A percentile compares a stretch with the other conserved stretches of the same genome.
Evolutionary conservation across 2,329 filamentous ascomycete genomes (phyloP).

Genomic region (Fonsecaea nubica): DNA sequence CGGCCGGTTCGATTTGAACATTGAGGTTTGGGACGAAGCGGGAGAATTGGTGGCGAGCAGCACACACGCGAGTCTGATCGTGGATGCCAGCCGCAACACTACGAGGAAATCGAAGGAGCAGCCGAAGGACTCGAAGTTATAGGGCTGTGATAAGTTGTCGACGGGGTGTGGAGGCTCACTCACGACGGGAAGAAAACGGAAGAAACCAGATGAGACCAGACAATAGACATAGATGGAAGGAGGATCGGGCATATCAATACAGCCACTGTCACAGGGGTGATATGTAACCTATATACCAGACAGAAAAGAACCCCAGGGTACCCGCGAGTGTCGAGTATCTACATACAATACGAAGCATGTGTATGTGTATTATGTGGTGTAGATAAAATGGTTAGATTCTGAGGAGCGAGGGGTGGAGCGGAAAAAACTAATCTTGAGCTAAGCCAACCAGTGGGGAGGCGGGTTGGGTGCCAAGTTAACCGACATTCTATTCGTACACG

Average conservation of each 20-base stretch:
- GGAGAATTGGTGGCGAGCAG: constrained; percentile 72
- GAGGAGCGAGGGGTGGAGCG: too few species aligned
- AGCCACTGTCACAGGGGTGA: not conserved
- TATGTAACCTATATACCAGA: not conserved
- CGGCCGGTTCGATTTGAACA: constrained; percentile 76
- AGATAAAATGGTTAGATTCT: too few species aligned
- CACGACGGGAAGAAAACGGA: not conserved
- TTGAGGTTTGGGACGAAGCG: constrained; percentile 68
- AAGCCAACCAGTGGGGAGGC: too few species aligned
- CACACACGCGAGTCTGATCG: constrained; percentile 70
- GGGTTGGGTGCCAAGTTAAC: too few species aligned
- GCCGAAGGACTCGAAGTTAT: constrained; percentile 19
- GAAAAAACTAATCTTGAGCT: too few species aligned
- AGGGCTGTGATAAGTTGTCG: not conserved
- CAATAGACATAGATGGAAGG: not conserved
- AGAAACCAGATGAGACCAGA: not conserved
- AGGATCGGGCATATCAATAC: not conserved
- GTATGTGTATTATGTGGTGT: too few species aligned
- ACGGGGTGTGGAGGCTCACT: not conserved
- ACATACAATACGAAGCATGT: too few species aligned
- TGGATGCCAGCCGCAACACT: constrained; percentile 68
- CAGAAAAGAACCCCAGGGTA: not conserved
- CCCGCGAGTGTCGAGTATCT: not conserved
- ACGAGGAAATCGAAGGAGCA: constrained; percentile 23
- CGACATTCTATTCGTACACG: too few species aligned